Evolutionary conservation across 106 monocot species (phyloP), one percentile per base, ranked within the genome.

Genomic region (Dioscorea alata): DNA sequence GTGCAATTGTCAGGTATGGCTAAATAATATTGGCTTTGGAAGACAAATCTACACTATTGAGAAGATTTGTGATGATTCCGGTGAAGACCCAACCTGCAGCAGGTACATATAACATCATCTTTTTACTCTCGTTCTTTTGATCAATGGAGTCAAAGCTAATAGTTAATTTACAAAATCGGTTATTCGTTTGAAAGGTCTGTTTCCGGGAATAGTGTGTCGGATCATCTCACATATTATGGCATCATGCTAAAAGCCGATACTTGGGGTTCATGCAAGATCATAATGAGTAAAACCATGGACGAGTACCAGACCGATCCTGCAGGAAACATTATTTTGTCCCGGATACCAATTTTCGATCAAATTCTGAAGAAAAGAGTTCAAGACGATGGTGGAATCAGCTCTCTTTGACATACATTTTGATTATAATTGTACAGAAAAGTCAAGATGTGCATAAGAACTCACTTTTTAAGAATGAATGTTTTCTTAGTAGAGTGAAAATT

Each of bases 61-160:
- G 83, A 75, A 80, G 33, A 70, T 97, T 4, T 97, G 97, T 53
- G 92, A 97, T 33, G 78, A 73, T 28, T 84, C 97, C 19, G 97
- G 97, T 59, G 97, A 97, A 90, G 97, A 97, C 73, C 89, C 86
- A 42, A 63, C 82, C 34, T 97, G 97, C 71, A 83, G 92, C 85
- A 89, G 97, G 97, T 97, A 69, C 1, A 18, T 8, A 35, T 5
- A 67, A 8, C 48, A 60, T 20, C 19, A 23, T 14, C 56, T 6
- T 10, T 8, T 6, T 28, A 59, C 19, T 32, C 42, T 35, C 49
- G 49, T 49, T 33, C 49, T 22, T 19, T 21, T 60, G 49, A 25
- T 18, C 4, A 21, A 50, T 23, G 42, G 42, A 42, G 10, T 6
- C 6, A 3, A 42, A 8, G 42, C 4, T 42, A 4, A 42, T 42